phyloP scores from a whole-genome alignment of 2,329 filamentous ascomycete species.

The Colletotrichum siamense region DNA sequence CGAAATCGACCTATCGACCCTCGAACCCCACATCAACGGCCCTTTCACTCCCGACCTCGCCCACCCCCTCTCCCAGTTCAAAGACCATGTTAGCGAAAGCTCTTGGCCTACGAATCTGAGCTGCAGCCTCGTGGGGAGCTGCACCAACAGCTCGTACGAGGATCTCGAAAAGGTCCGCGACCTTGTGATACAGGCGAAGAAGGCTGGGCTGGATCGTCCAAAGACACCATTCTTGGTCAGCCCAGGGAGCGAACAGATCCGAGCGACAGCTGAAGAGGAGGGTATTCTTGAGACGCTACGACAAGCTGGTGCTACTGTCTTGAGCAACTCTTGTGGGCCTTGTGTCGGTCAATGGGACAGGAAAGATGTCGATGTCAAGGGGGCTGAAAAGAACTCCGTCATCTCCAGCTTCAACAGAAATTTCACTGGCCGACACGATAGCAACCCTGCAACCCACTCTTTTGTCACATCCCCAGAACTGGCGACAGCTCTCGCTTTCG shows the following conservation, averaged over 20 bases:
- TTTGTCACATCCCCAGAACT: constrained; percentile 54
- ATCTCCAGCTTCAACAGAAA: constrained; percentile 41
- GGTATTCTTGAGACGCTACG: constrained; percentile 32
- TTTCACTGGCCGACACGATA: constrained; percentile 39
- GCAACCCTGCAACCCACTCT: constrained; percentile 49
- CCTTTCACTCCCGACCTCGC: constrained; percentile 39
- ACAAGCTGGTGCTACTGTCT: constrained; percentile 33
- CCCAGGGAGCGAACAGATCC: constrained; percentile 38
- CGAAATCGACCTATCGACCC: constrained; percentile 35
- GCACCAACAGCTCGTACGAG: constrained; percentile 41
- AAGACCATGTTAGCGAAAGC: constrained; percentile 27
- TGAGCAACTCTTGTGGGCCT: constrained; percentile 38
- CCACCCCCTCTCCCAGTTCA: constrained; percentile 35
- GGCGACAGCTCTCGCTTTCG: constrained; percentile 45
- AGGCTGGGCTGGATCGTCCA: constrained; percentile 31
- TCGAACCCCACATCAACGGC: constrained; percentile 40
- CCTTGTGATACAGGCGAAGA: constrained; percentile 33
- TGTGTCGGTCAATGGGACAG: constrained; percentile 40
- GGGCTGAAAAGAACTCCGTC: constrained; percentile 33
- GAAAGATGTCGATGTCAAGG: constrained; percentile 31
- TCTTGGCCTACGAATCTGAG: constrained; percentile 34
- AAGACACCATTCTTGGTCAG: constrained; percentile 35
- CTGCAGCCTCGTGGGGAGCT: constrained; percentile 36
- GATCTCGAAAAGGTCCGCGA: constrained; percentile 35
- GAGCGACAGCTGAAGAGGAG: constrained; percentile 33